Evolutionary conservation across 164 flowering plant species (phyloP), one percentile per base, ranked within the genome.

Genomic region (Umbellularia californica): DNA sequence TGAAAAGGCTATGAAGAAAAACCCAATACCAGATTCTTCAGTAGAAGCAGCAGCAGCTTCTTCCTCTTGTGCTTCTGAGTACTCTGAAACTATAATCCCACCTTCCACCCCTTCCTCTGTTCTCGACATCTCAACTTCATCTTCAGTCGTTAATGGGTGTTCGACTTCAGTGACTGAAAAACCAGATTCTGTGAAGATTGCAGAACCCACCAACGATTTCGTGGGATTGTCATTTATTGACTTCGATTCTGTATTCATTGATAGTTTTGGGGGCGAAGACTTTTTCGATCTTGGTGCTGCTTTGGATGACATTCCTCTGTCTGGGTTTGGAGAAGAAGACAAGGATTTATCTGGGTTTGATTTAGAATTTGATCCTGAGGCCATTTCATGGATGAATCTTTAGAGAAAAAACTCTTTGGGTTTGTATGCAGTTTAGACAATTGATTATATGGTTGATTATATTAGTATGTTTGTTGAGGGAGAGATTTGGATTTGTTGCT

Each of bases 331-430:
- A 0, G 80, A 72, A 3, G 77, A 68, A 10, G 76, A 65, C 1
- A 79, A 74, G 14, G 87, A 76, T 52, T 83, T 90, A 47, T 88
- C 90, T 2, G 86, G 84, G 71, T 71, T 85, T 3, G 81, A 80
- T n/a, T 82, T 81, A 5, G 81, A 78, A 69, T 76, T 74, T 22
- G 81, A 74, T 10, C 35, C 68, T 7, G 88, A 85, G 12, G 82
- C 70, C 22, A 58, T 84, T 13, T 58, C 82, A 58, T 86, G 86
- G 92, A 82, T 84, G 74, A 88, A 91, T 70, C 87, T 77, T 82
- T 82, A 76, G 87, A 88, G 75, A 81, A 33, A 82, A 11, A 85
- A 89, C 89, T 84, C 77, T 28, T 87, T 84, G 89, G 81, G 88
- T 89, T 89, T 90, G 88, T 85, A 87, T 28, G 60, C 60, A 15